Evolutionary conservation across 2,329 filamentous ascomycete genomes (phyloP).

Genomic region (Diaporthe nobilis): DNA sequence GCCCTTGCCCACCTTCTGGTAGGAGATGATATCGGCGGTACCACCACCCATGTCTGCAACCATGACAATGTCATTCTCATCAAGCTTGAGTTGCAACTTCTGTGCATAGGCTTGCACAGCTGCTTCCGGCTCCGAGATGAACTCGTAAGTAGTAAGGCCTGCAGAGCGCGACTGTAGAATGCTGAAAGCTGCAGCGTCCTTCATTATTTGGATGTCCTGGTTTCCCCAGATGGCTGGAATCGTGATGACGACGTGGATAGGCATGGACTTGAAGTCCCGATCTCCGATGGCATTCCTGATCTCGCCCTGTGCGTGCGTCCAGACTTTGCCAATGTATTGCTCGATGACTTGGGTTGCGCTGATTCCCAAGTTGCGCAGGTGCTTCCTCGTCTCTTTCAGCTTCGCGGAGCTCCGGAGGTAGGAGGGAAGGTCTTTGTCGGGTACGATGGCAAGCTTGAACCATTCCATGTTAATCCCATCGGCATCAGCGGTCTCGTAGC

Average conservation of each 20-base stretch:
- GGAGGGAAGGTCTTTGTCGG: background rate
- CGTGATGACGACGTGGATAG: background rate
- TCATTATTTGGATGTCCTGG: background rate
- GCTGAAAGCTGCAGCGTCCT: background rate
- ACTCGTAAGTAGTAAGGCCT: background rate
- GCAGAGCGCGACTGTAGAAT: too few relatives aligned
- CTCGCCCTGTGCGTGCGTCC: background rate
- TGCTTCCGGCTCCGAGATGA: slow-evolving; percentile 2
- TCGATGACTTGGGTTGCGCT: too few relatives aligned
- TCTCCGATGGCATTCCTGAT: background rate
- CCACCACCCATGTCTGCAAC: background rate
- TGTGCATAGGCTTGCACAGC: background rate
- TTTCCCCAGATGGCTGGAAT: background rate
- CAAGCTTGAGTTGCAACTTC: background rate
- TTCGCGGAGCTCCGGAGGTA: background rate
- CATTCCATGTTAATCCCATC: background rate
- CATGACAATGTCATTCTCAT: too few relatives aligned
- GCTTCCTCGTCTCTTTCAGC: background rate
- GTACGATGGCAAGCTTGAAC: slow-evolving; percentile 9
- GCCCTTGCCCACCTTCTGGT: background rate
- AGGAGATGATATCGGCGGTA: background rate
- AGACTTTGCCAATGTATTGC: background rate
- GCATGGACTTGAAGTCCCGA: background rate
- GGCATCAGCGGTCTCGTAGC: background rate
- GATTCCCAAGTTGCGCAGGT: too few relatives aligned